Conservation (phyloP, 2,329 filamentous ascomycete species). For the Lasiodiplodia gonubiensis region DNA sequence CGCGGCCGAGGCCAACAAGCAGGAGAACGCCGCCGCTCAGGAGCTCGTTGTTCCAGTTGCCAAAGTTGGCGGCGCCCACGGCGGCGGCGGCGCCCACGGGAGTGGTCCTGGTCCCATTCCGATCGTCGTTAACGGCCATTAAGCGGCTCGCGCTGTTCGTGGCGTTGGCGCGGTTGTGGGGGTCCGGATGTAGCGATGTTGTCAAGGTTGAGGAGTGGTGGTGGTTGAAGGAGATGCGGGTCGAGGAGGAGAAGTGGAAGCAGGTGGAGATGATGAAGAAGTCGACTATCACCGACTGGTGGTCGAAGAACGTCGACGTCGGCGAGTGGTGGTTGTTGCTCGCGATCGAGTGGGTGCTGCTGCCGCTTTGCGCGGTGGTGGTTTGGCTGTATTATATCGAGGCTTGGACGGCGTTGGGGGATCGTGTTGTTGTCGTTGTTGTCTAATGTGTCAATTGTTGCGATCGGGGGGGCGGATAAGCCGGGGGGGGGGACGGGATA, state of each 20-base stretch:
- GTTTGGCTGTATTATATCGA: slow-evolving; percentile 16
- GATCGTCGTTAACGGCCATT: slow-evolving; percentile 22
- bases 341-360: neutral
- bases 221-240: slow-evolving; percentile 1
- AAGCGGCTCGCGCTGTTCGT: neutral
- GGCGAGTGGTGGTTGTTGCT: slow-evolving; percentile 2
- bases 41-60: too few species aligned
- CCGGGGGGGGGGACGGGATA: neutral
- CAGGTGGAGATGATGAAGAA: neutral
- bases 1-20: neutral
- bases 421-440: neutral
- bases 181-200: neutral
- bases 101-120: neutral
- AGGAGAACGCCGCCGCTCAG: too few species aligned
- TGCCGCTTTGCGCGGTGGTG: slow-evolving; percentile 3
- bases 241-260: neutral
- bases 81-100: slow-evolving; percentile 12
- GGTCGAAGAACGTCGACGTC: neutral
- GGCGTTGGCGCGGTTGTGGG: neutral
- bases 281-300: too few species aligned
- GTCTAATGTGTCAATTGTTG: neutral
- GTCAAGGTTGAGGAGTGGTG: neutral
- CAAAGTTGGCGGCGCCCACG: slow-evolving; percentile 14
- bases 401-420: slow-evolving; percentile 17
- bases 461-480: neutral